A percentile compares a stretch with the other conserved stretches of the same genome.
These are phyloP conservation scores for Neoboletus brunneissimus DNA, from an alignment of 768 basidiomycete genomes.

Conservation along the genomic window DNA sequence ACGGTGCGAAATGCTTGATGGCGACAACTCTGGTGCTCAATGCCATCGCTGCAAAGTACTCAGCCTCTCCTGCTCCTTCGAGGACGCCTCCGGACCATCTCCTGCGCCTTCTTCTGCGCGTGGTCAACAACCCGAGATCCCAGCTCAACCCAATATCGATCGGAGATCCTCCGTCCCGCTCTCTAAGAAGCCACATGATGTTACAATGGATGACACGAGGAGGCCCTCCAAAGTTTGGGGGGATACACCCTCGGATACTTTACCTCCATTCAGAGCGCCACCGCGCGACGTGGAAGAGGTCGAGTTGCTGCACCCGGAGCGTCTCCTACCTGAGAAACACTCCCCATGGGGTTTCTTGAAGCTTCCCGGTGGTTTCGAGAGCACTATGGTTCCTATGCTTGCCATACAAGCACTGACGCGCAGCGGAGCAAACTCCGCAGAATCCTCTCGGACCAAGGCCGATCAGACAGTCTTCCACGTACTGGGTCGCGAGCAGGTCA, in stretches of 20 bases:
- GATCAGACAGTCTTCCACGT: constrained; percentile 32
- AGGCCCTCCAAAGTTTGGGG: constrained; percentile 23
- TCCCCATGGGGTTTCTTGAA: constrained; percentile 41
- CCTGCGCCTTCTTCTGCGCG: constrained; percentile 16
- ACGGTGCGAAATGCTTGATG: constrained; percentile 49
- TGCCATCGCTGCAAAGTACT: constrained; percentile 54
- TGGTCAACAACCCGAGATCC: constrained; percentile 19
- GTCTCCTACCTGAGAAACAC: constrained; percentile 35
- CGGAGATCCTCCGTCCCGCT: constrained; percentile 24
- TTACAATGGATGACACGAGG: constrained; percentile 22
- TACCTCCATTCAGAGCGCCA: constrained; percentile 20
- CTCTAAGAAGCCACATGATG: constrained; percentile 21
- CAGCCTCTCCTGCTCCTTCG: constrained; percentile 45
- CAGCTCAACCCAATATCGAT: constrained; percentile 20
- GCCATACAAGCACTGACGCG: constrained; percentile 43
- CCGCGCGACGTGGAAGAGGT: constrained; percentile 25
- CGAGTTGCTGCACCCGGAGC: constrained; percentile 33
- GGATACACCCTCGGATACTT: constrained; percentile 7
- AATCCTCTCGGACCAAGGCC: constrained; percentile 23
- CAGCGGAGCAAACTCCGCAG: constrained; percentile 20
- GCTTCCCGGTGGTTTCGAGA: constrained; percentile 39
- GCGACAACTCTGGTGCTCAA: constrained; percentile 34
- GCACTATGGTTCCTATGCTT: constrained; percentile 45
- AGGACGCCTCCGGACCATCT: constrained; percentile 27
- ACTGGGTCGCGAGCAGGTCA: constrained; percentile 34